Evolutionary conservation across 352 stramenopile genomes (phyloP), one percentile per base, ranked within the genome.

Genomic region (Chrysophaeum taylorii): DNA sequence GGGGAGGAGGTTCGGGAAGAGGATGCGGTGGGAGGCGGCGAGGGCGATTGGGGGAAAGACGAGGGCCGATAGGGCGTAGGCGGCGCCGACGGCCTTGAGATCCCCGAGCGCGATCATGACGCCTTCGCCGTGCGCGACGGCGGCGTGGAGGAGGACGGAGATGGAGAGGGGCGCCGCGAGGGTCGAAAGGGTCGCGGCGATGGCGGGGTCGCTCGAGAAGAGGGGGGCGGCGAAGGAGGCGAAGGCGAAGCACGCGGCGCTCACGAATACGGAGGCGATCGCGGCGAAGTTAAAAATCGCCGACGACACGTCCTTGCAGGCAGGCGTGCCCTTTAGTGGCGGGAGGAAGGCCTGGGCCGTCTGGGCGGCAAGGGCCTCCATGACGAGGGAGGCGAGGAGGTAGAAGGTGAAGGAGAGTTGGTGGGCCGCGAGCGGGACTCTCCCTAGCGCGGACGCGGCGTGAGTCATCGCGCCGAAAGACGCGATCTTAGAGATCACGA

Each of bases 61-160:
- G 33, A 66, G 33, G n/a, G 14, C 57, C 12, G 57, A 66, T 2
- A 23, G 12, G 33, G 33, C 31, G 57, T 66, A 66, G 33, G 33
- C 18, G 33, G 12, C 4, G 14, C 14, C 57, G 4, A 45, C 35
- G 57, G 45, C 41, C 31, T 2, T 43, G 12, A 66, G 36, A 25
- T 66, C 57, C 9, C 33, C 57, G 12, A 36, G 12, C 14, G 57
- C 57, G 12, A 66, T 31, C 33, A 42, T 23, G 14, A 66, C 5
- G 57, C 57, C 57, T 36, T 66, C 57, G 57, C 57, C 57, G 57
- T 66, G 57, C 33, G 57, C 57, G 57, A 66, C 36, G 33, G 35
- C 33, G 57, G 33, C 57, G 57, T 66, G 57, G 33, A 45, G 2
- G 57, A 23, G 2, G 33, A 66, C 57, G 57, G 12, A 27, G 12